phyloP scores from a whole-genome alignment of 2,329 filamentous ascomycete species.

The Beauveria varroae region DNA sequence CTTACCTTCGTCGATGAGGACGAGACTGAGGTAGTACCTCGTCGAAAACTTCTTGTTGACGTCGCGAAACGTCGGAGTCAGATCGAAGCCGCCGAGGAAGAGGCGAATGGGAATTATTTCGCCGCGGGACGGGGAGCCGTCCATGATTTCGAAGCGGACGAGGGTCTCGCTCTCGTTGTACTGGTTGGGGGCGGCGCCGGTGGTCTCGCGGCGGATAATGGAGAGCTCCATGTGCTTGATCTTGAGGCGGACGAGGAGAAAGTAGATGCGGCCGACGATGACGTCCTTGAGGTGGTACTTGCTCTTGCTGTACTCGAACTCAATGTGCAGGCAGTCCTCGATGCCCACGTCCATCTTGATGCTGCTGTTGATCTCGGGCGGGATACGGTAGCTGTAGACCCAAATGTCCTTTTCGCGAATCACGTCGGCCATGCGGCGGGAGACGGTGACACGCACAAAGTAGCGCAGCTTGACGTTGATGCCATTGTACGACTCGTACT shows the following conservation, averaged over 20 bases:
- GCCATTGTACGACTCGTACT: constrained; percentile 98
- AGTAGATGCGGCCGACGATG: constrained; percentile 97
- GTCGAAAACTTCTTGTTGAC: constrained; percentile 99
- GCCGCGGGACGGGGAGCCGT: constrained; percentile 93
- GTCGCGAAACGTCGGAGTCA: constrained; percentile 96
- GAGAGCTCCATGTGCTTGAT: constrained; percentile 99
- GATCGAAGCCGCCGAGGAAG: constrained; percentile 94
- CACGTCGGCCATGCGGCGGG: constrained; percentile 93
- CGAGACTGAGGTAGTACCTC: constrained; percentile 91
- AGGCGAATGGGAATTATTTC: constrained; percentile 92
- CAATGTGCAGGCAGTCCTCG: constrained; percentile 97
- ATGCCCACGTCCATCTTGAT: constrained; percentile 99
- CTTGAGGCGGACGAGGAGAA: constrained; percentile 91
- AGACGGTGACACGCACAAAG: constrained; percentile 95
- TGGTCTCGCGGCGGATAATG: constrained; percentile 95
- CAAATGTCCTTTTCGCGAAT: constrained; percentile 99
- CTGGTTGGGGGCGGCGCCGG: constrained; percentile 92
- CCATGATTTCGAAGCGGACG: constrained; percentile 99
- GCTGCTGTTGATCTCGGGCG: constrained; percentile 93
- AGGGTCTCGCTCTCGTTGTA: constrained; percentile 99
- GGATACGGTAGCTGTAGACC: constrained; percentile 98
- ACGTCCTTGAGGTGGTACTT: constrained; percentile 99
- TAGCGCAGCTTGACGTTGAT: constrained; percentile 99
- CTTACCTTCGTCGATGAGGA: constrained; percentile 88
- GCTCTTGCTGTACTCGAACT: constrained; percentile 98